phyloP scores from a whole-genome alignment of 179 eudicot genomes.

The Pouteria campechiana region DNA sequence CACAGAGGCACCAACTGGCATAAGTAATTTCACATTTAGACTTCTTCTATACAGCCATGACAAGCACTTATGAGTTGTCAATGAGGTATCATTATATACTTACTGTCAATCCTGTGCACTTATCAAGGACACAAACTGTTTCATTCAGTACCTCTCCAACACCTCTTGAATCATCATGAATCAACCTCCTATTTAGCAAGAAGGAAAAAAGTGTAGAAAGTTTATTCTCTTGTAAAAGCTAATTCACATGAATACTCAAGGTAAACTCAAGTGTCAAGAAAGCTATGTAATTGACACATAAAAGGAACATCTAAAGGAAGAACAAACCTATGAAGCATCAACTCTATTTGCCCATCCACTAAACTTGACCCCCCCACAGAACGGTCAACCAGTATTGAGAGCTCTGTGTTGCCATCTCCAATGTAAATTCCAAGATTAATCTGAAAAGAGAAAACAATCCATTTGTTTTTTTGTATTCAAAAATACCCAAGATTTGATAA shows the following conservation, averaged over 20 bases:
- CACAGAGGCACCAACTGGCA: too few relatives aligned
- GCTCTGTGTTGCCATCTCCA: conserved; percentile 57
- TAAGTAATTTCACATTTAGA: too few relatives aligned
- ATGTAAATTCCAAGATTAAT: conserved; percentile 77
- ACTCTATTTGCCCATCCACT: conserved; percentile 82
- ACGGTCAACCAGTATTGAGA: conserved; percentile 87
- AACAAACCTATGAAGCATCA: conserved; percentile 89
- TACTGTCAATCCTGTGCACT: conserved; percentile 71
- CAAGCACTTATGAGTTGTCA: too few relatives aligned
- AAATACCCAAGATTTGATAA: too few relatives aligned
- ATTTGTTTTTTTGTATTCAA: too few relatives aligned
- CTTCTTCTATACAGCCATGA: too few relatives aligned
- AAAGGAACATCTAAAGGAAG: too few relatives aligned
- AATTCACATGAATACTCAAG: too few relatives aligned
- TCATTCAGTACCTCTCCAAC: conserved; percentile 90
- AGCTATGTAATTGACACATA: too few relatives aligned
- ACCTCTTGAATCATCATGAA: conserved; percentile 81
- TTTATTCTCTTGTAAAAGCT: too few relatives aligned
- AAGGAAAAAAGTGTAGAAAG: neutral
- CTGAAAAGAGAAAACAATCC: conserved; percentile 24
- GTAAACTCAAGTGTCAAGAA: too few relatives aligned
- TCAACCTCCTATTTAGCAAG: conserved; percentile 49
- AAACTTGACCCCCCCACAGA: conserved; percentile 91
- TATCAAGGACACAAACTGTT: conserved; percentile 47
- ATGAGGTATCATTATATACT: conserved; percentile 2